Percentiles rank a stretch among this genome's conserved stretches.
These are phyloP conservation scores for Botrytis hyacinthi DNA, from an alignment of 2,329 filamentous ascomycete species.

Conservation along the genomic window DNA sequence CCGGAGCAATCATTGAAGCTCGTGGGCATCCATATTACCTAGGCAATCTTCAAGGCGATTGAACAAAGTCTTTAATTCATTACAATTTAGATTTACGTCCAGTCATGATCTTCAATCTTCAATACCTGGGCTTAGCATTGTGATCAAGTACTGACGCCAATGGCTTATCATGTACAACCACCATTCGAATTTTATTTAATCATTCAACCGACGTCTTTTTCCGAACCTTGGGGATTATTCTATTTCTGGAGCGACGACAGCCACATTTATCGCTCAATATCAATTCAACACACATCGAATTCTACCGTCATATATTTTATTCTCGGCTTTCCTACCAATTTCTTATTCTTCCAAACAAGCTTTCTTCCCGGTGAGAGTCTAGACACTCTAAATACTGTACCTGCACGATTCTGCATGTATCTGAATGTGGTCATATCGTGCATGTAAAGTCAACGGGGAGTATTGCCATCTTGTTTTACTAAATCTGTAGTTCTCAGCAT, in stretches of 20 bases:
- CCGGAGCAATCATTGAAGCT: constrained; percentile 14
- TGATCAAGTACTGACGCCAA: neutral
- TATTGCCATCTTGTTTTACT: neutral
- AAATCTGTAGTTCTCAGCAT: neutral
- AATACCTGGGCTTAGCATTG: constrained; percentile 2
- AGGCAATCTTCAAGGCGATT: neutral
- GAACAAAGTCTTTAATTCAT: neutral
- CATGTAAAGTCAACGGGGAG: neutral
- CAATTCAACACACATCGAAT: neutral
- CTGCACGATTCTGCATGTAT: constrained; percentile 21
- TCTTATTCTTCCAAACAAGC: constrained; percentile 8
- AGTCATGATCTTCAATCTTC: neutral
- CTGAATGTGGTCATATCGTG: constrained; percentile 15
- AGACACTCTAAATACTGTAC: neutral
- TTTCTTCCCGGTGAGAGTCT: neutral
- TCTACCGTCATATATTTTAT: neutral
- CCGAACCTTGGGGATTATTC: neutral
- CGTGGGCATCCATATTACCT: neutral
- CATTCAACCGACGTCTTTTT: neutral
- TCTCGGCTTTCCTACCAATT: neutral
- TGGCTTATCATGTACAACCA: constrained; percentile 7
- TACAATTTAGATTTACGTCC: neutral
- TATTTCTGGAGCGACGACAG: neutral
- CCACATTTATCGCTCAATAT: constrained; percentile 7
- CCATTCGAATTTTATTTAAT: neutral